Evolutionary conservation across 2,329 filamentous ascomycete species (phyloP).

Genomic region (Amauroascus verrucosus): DNA sequence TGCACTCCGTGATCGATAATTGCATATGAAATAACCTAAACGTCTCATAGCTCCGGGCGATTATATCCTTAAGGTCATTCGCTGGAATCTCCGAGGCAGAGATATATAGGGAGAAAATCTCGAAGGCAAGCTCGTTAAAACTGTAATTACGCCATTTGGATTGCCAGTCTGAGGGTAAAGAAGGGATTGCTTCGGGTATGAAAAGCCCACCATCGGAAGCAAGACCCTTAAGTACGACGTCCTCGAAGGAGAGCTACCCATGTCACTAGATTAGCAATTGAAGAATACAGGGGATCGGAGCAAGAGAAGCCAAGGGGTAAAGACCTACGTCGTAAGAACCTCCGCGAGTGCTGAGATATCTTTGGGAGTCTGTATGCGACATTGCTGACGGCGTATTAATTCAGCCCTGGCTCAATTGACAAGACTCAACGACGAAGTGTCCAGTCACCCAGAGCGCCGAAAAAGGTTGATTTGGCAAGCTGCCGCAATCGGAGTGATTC

Average conservation of each 20-base stretch:
- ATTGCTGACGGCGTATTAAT: slow-evolving; percentile 4
- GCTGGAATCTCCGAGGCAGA: slow-evolving; percentile 66
- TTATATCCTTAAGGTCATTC: slow-evolving; percentile 71
- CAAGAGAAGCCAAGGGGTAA: slow-evolving; percentile 1
- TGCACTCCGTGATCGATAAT: background rate
- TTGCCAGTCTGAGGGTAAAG: slow-evolving; percentile 53
- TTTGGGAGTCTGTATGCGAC: slow-evolving; percentile 39
- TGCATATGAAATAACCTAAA: slow-evolving; percentile 51
- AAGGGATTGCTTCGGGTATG: slow-evolving; percentile 72
- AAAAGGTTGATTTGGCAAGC: background rate
- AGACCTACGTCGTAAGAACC: slow-evolving; percentile 50
- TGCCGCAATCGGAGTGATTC: slow-evolving; percentile 8
- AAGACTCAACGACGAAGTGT: too few relatives aligned
- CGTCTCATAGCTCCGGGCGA: slow-evolving; percentile 75
- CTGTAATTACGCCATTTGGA: slow-evolving; percentile 64
- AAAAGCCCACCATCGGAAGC: slow-evolving; percentile 80
- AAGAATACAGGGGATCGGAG: too few relatives aligned
- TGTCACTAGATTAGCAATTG: slow-evolving; percentile 1
- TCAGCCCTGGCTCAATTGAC: background rate
- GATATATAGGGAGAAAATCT: slow-evolving; percentile 65
- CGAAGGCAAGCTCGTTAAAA: slow-evolving; percentile 40
- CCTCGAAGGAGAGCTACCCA: slow-evolving; percentile 63
- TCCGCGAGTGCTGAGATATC: slow-evolving; percentile 53
- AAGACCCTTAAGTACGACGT: slow-evolving; percentile 80
- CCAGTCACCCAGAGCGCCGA: background rate